Evolutionary conservation across 768 basidiomycete genomes (phyloP).

Genomic region (Lactifluus hygrophoroides): DNA sequence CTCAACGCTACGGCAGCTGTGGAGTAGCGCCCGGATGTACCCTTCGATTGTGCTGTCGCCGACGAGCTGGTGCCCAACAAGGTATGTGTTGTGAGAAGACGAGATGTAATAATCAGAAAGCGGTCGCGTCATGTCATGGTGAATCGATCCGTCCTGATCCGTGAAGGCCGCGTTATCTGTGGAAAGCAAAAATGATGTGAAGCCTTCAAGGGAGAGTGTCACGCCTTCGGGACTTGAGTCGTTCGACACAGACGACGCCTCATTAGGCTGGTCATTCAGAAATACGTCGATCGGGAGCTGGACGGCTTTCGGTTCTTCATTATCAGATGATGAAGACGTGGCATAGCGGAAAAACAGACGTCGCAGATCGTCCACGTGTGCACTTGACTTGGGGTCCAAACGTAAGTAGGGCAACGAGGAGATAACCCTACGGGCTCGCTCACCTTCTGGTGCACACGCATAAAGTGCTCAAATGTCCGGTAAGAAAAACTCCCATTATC

Average conservation of each 20-base stretch:
- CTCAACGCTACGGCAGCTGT: constrained; percentile 90
- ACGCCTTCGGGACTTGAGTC: constrained; percentile 2
- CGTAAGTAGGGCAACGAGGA: constrained; percentile 23
- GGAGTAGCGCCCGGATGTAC: constrained; percentile 85
- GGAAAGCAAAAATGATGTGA: constrained; percentile 75
- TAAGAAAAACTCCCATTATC: constrained; percentile 32
- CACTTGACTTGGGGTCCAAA: constrained; percentile 25
- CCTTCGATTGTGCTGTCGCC: constrained; percentile 88
- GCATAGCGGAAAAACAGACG: constrained; percentile 35
- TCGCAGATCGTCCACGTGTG: constrained; percentile 26
- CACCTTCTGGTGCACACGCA: constrained; percentile 46
- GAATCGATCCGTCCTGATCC: constrained; percentile 43
- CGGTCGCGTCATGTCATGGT: constrained; percentile 85
- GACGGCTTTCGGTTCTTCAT: constrained; percentile 8
- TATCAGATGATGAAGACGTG: constrained; percentile 11
- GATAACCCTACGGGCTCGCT: constrained; percentile 28
- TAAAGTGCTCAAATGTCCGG: constrained; percentile 40
- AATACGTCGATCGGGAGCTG: constrained; percentile 26
- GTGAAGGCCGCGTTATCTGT: constrained; percentile 59
- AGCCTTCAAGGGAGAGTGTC: constrained; percentile 46
- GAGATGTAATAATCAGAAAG: constrained; percentile 84
- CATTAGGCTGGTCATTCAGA: constrained; percentile 5
- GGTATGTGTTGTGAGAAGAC: constrained; percentile 88
- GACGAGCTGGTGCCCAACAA: constrained; percentile 78
- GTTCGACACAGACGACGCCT: constrained; percentile 2